Evolutionary conservation across 2,329 filamentous ascomycete genomes (phyloP).

Genomic region (Cercospora zeina): DNA sequence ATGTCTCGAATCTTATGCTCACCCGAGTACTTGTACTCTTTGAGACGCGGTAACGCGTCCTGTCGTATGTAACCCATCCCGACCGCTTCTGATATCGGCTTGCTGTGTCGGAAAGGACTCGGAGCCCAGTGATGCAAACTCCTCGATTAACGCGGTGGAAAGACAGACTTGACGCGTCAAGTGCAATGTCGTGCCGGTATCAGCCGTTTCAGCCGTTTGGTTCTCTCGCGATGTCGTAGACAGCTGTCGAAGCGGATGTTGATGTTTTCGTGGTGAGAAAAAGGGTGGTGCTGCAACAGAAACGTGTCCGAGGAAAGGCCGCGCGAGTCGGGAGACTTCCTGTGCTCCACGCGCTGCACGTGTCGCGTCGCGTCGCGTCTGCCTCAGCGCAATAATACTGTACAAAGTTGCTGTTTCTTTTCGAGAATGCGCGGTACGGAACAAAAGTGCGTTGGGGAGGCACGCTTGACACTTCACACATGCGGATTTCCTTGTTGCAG

Average conservation of each 20-base stretch:
- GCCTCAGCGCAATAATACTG: neutral
- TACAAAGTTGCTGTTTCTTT: too few relatives aligned
- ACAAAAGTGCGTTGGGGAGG: too few relatives aligned
- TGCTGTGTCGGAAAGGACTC: neutral
- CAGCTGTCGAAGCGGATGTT: neutral
- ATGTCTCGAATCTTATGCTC: neutral
- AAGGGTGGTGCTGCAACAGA: neutral
- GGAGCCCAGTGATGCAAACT: neutral
- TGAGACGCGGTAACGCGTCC: constrained; percentile 81
- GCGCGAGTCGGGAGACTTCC: constrained; percentile 6
- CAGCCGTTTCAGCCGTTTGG: too few relatives aligned
- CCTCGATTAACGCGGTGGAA: neutral
- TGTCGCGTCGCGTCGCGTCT: neutral
- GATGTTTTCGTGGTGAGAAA: constrained; percentile 4
- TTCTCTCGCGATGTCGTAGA: neutral
- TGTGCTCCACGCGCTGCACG: neutral
- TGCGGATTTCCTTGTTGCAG: neutral
- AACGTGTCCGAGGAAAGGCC: constrained; percentile 2
- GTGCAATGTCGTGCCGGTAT: neutral
- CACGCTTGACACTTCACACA: too few relatives aligned
- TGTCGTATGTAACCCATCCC: constrained; percentile 93
- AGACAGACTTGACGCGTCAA: neutral
- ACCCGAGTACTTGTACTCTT: constrained; percentile 82
- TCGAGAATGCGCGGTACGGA: too few relatives aligned
- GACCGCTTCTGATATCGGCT: neutral